A percentile compares a stretch with the other conserved stretches of the same genome.
phyloP scores from a whole-genome alignment of 75 land plant genomes.

The Adiantum capillusveneris region DNA sequence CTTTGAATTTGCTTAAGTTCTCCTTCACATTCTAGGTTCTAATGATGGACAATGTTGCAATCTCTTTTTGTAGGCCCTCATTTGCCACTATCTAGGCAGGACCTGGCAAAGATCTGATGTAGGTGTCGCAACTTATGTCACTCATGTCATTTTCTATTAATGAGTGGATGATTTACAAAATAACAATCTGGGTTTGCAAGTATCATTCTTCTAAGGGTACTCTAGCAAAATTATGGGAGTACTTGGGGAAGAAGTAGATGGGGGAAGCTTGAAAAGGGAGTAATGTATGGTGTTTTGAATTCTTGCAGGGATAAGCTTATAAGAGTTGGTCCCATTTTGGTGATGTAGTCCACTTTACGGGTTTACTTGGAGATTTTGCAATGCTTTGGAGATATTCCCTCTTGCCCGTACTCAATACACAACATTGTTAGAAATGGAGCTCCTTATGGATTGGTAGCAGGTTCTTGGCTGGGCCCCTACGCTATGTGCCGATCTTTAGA shows the following conservation, averaged over 20 bases:
- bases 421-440: slow-evolving; percentile 4
- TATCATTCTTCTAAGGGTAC: no score
- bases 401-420: slow-evolving; percentile 6
- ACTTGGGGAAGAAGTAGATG: neutral
- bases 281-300: neutral
- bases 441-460: slow-evolving; percentile 10
- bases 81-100: slow-evolving; percentile 11
- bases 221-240: no score
- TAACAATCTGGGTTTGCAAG: no score
- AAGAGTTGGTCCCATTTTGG: slow-evolving; percentile 16
- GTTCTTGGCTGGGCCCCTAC: slow-evolving; percentile 13
- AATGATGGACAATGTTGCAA: no score
- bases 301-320: slow-evolving; percentile 5
- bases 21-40: no score
- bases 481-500: slow-evolving; percentile 6
- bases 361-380: slow-evolving; percentile 12
- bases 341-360: slow-evolving; percentile 13
- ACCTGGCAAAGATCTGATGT: slow-evolving; percentile 6
- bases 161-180: no score
- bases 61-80: neutral
- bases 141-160: no score
- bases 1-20: no score
- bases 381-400: slow-evolving; percentile 7
- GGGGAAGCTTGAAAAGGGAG: slow-evolving; percentile 4
- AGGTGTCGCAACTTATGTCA: neutral